phyloP scores from a whole-genome alignment of 1,284 basidiomycete genomes.

The Austroboletus novae-zelandiae region DNA sequence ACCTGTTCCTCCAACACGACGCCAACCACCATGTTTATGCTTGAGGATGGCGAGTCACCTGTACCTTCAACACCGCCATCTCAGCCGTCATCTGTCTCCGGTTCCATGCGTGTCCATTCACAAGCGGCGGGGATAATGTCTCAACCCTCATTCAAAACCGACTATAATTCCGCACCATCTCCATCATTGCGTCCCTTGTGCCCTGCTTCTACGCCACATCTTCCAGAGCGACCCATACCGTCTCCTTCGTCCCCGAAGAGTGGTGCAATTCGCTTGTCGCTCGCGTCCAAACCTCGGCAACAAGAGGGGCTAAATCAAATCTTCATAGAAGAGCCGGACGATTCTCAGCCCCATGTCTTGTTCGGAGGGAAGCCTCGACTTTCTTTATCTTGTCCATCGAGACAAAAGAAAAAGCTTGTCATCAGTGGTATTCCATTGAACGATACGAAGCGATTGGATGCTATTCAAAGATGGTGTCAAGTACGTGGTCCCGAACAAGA shows the following conservation, averaged over 20 bases:
- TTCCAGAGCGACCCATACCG: slow-evolving; percentile 30
- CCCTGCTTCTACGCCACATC: slow-evolving; percentile 39
- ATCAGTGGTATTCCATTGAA: slow-evolving; percentile 51
- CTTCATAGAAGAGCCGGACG: slow-evolving; percentile 33
- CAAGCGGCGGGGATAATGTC: slow-evolving; percentile 27
- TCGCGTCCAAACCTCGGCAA: slow-evolving; percentile 22
- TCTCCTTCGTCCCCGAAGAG: slow-evolving; percentile 18
- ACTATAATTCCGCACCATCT: slow-evolving; percentile 27
- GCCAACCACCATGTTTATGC: slow-evolving; percentile 36
- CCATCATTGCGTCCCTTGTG: slow-evolving; percentile 40
- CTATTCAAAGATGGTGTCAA: slow-evolving; percentile 69
- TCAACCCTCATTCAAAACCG: slow-evolving; percentile 32
- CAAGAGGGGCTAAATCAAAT: slow-evolving; percentile 29
- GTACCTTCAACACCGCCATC: slow-evolving; percentile 43
- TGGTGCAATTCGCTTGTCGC: slow-evolving; percentile 26
- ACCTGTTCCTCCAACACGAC: slow-evolving; percentile 52
- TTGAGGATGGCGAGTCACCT: slow-evolving; percentile 25
- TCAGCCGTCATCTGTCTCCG: slow-evolving; percentile 44
- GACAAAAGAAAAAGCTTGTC: slow-evolving; percentile 52
- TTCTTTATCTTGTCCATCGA: slow-evolving; percentile 42
- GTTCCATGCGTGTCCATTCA: slow-evolving; percentile 48
- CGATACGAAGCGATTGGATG: slow-evolving; percentile 52
- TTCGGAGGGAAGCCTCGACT: slow-evolving; percentile 40
- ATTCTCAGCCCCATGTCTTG: slow-evolving; percentile 31
- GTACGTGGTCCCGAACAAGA: slow-evolving; percentile 36